A percentile compares a stretch with the other conserved stretches of the same genome.
Conservation (phyloP, 495 filamentous ascomycete species). For the Physcia stellaris region DNA sequence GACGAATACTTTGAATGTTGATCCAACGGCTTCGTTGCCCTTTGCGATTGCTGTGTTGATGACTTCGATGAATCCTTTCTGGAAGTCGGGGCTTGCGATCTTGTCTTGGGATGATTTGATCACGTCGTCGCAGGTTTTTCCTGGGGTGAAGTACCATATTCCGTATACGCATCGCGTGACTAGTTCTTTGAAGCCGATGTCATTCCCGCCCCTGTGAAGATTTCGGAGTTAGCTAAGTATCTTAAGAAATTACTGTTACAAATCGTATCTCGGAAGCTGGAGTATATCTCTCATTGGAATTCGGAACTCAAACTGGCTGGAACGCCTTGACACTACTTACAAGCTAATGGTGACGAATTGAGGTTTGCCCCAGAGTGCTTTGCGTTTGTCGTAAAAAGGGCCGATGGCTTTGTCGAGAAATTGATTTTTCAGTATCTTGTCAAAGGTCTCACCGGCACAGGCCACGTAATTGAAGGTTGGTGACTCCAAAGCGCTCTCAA, state of each 20-base stretch:
- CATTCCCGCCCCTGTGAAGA: slow-evolving; percentile 12
- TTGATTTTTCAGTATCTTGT: neutral
- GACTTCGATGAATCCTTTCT: neutral
- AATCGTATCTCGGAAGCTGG: too few species aligned
- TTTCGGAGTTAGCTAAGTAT: too few species aligned
- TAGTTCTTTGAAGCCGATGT: slow-evolving; percentile 7
- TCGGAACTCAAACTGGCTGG: too few species aligned
- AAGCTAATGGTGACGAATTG: too few species aligned
- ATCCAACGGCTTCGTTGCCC: slow-evolving; percentile 1
- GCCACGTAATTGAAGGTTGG: neutral
- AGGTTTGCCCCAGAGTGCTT: too few species aligned
- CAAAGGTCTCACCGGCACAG: neutral
- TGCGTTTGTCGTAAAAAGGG: too few species aligned
- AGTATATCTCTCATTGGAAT: too few species aligned
- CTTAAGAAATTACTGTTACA: too few species aligned
- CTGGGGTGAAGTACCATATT: slow-evolving; percentile 1
- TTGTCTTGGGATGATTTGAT: neutral
- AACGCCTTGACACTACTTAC: too few species aligned
- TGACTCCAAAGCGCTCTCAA: neutral
- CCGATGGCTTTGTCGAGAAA: too few species aligned
- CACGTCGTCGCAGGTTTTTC: slow-evolving; percentile 6
- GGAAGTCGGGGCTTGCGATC: slow-evolving; percentile 1
- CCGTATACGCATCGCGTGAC: slow-evolving; percentile 7
- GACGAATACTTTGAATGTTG: slow-evolving; percentile 8
- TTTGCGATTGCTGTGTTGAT: slow-evolving; percentile 6